Evolutionary conservation across 176 grass and related monocot genomes (phyloP), one percentile per base, ranked within the genome.

Genomic region (Dactylis glomerata): DNA sequence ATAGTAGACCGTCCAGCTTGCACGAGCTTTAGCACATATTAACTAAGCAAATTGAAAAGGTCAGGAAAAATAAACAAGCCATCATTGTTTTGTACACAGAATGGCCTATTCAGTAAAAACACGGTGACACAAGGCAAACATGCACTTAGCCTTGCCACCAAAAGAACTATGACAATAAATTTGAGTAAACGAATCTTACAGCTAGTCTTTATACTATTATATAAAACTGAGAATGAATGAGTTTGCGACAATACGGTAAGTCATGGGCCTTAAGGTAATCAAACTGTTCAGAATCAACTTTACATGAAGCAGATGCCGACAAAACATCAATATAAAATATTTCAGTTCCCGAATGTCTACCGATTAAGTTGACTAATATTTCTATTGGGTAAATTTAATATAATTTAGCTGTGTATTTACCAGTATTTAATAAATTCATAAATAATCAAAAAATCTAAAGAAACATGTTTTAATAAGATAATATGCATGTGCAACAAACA

Each of bases 31-130:
- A 77, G 61, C 49, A 40, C n/a, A 77, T 59, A 77, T 58, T 47
- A 58, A 49, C 15, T 27, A 77, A 37, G 34, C 52, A 59, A 78
- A 81, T 63, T 19, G 5, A 84, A 76, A 77, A 88, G 66, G 50
- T 52, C 17, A 79, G 26, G 55, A 45, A 76, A 87, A 36, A 63
- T 77, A 83, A 70, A 71, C 52, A 78, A 63, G 14, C 31, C 24
- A 42, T 44, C 23, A 31, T 28, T 23, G 49, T 40, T 47, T 23
- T 70, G 63, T 38, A 83, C 17, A 50, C 16, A 36, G 17, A 77
- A 38, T n/a, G 31, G 46, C 36, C 10, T 36, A 82, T 37, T 28
- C 38, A 41, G 61, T 63, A 88, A 79, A 20, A 36, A 40, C 20
- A 68, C 3, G 2, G 34, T 37, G 50, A 52, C 64, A 73, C 12